Base-by-base conservation (phyloP, 2,329 filamentous ascomycete species). In the Aureobasidium leucospermi region DNA sequence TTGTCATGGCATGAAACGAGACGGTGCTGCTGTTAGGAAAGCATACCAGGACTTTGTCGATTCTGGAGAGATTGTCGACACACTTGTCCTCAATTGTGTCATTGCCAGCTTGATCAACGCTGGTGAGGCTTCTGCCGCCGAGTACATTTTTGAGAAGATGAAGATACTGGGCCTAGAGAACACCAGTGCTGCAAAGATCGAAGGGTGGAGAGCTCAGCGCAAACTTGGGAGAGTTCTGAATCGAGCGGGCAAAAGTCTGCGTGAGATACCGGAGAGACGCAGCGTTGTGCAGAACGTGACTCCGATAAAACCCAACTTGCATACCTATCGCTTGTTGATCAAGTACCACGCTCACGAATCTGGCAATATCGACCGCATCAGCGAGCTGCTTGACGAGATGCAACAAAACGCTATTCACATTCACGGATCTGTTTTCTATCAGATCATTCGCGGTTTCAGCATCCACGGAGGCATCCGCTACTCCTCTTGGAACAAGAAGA, bases 41-140 rank as follows among this genome's bases (percentile, higher is more conserved):
- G 86, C 89, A 0, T 99, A 96, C 72, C 83, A 82, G 63, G 85
- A 91, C 23, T 87, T 96, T 73, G 87, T 97, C n/a, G 78, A 88
- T 39, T 82, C 85, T 0, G 90, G 91, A 36, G 90, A 97, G 71
- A 85, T 96, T 63, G 85, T 99, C 59, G 93, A 97, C 71, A 92
- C 89, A 0, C 80, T 88, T 2, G 87, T 91, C 13, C 79, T 97
- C 71, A 97, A 97, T 69, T 89, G 88, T 66, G 85, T 96, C 67
- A 89, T 97, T 63, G 80, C 85, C 0, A 86, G 90, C 1, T 80
- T 97, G 19, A 79, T 96, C 45, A 81, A 85, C 59, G 85, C 87
- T 13, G 87, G 87, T 42, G 92, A 99, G 68, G 82, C 87, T 41
- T 75, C 79, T 6, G 86, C 89, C 0, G 94, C 92, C 2, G 85